Evolutionary conservation across 1,284 basidiomycete species (phyloP).

Genomic region (Sutorius eximius): DNA sequence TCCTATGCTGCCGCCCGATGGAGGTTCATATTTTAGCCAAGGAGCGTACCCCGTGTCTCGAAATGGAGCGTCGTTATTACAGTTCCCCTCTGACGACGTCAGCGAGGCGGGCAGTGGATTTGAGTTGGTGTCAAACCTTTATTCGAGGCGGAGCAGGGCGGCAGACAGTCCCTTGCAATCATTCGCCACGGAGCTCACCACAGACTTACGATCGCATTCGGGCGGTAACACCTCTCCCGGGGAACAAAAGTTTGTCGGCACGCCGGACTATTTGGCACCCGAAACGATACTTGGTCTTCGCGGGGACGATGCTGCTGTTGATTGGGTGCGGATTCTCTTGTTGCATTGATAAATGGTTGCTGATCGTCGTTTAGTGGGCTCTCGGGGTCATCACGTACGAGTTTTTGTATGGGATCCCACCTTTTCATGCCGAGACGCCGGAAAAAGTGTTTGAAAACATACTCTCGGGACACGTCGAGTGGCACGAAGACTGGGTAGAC

Average conservation of each 20-base stretch:
- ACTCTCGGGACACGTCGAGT: slow-evolving; percentile 92
- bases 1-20: slow-evolving; percentile 62
- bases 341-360: slow-evolving; percentile 11
- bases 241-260: slow-evolving; percentile 94
- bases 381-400: slow-evolving; percentile 98
- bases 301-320: slow-evolving; percentile 93
- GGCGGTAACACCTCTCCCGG: slow-evolving; percentile 68
- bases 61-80: slow-evolving; percentile 62
- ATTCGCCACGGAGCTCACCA: slow-evolving; percentile 79
- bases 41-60: slow-evolving; percentile 58
- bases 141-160: slow-evolving; percentile 55
- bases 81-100: slow-evolving; percentile 71
- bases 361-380: slow-evolving; percentile 71
- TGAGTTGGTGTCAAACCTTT: slow-evolving; percentile 65
- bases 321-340: slow-evolving; percentile 72
- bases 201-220: slow-evolving; percentile 69
- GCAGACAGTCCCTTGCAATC: slow-evolving; percentile 78
- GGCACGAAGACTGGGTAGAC: slow-evolving; percentile 93
- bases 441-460: slow-evolving; percentile 99
- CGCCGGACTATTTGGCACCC: slow-evolving; percentile 95
- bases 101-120: slow-evolving; percentile 82
- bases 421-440: slow-evolving; percentile 96
- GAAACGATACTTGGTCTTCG: slow-evolving; percentile 96
- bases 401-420: slow-evolving; percentile 95
- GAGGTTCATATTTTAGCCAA: slow-evolving; percentile 82